Evolutionary conservation across 2,329 filamentous ascomycete genomes (phyloP).

Genomic region (Coniochaeta sp.): DNA sequence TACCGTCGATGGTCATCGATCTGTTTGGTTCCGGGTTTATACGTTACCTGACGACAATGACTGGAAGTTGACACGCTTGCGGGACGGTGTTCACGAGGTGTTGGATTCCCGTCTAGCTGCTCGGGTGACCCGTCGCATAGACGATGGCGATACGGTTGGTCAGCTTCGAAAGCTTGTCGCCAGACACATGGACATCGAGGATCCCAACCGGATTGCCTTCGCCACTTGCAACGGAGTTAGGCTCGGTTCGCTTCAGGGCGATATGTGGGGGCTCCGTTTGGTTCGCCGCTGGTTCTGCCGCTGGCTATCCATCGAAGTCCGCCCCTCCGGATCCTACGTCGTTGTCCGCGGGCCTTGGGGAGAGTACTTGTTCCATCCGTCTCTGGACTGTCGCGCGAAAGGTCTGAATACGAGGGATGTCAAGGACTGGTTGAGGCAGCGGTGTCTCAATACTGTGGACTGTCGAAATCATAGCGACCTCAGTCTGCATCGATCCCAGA

Average conservation of each 20-base stretch:
- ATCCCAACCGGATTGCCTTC: conserved; percentile 21
- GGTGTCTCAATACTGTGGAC: conserved; percentile 9
- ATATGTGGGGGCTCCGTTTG: conserved; percentile 22
- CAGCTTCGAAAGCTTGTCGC: conserved; percentile 18
- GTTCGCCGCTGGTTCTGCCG: conserved; percentile 23
- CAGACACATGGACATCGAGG: conserved; percentile 14
- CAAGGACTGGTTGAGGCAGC: conserved; percentile 8
- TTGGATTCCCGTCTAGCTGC: conserved; percentile 7
- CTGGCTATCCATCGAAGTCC: conserved; percentile 20
- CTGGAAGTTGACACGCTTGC: conserved; percentile 12
- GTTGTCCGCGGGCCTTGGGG: conserved; percentile 22
- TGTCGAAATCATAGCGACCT: conserved; percentile 4
- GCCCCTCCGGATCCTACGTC: conserved; percentile 14
- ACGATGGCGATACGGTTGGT: conserved; percentile 19
- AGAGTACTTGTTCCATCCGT: conserved; percentile 24
- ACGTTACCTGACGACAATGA: conserved; percentile 6
- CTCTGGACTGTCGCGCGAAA: neutral
- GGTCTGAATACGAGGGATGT: conserved; percentile 5
- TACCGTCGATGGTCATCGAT: neutral
- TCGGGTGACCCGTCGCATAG: conserved; percentile 12
- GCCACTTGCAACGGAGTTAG: conserved; percentile 21
- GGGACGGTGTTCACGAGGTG: conserved; percentile 6
- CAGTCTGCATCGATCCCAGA: neutral
- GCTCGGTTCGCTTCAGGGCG: conserved; percentile 21
- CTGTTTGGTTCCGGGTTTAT: conserved; percentile 14